Conservation (phyloP, 306 rosid genomes). For the Arachis hypogaea region DNA sequence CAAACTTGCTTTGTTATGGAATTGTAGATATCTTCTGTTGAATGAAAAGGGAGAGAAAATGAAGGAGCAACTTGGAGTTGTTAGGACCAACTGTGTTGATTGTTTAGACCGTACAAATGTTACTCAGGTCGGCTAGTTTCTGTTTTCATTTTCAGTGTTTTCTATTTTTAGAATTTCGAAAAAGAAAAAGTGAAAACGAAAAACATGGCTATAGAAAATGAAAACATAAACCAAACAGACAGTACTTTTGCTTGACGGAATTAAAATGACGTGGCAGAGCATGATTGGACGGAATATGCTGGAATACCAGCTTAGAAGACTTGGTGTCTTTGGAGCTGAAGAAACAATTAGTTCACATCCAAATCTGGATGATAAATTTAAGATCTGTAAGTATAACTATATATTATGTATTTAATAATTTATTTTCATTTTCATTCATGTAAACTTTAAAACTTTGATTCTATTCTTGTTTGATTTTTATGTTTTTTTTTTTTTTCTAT, state of each 20-base stretch:
- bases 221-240: too few species aligned
- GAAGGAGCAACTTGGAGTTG: conserved; percentile 89
- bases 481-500: conserved; percentile 24
- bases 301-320: conserved; percentile 83
- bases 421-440: conserved; percentile 1
- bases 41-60: conserved; percentile 82
- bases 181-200: too few species aligned
- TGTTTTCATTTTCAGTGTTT: conserved; percentile 1
- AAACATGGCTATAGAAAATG: too few species aligned
- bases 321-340: conserved; percentile 81
- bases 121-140: conserved; percentile 65
- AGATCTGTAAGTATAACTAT: conserved; percentile 56
- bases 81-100: conserved; percentile 83
- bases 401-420: neutral
- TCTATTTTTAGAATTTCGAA: too few species aligned
- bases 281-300: conserved; percentile 80
- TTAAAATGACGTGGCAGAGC: conserved; percentile 61
- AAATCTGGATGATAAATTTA: conserved; percentile 71
- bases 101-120: conserved; percentile 91
- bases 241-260: conserved; percentile 11
- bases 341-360: conserved; percentile 81
- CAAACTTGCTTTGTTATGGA: conserved; percentile 16
- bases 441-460: conserved; percentile 14
- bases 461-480: neutral
- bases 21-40: conserved; percentile 69